phyloP scores from a whole-genome alignment of 2,329 filamentous ascomycete genomes.

The Talaromyces verruculosus region DNA sequence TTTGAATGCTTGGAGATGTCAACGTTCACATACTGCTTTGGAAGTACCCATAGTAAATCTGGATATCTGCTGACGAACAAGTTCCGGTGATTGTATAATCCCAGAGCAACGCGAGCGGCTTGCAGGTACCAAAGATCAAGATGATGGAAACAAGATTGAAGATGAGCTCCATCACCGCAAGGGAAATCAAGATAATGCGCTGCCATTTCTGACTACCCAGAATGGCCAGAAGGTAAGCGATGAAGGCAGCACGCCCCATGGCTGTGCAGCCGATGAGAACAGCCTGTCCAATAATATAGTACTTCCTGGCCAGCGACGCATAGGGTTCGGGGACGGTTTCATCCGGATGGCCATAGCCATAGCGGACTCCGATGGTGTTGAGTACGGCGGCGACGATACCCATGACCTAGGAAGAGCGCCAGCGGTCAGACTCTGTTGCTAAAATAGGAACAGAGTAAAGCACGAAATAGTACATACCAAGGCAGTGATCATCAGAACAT shows the following conservation, averaged over 20 bases:
- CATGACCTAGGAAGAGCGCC: neutral
- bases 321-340: slow-evolving; percentile 7
- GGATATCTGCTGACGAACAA: neutral
- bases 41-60: neutral
- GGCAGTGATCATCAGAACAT: slow-evolving; percentile 15
- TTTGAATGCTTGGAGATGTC: neutral
- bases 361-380: neutral
- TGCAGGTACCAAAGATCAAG: slow-evolving; percentile 5
- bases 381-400: neutral
- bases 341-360: slow-evolving; percentile 3
- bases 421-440: slow-evolving; percentile 4
- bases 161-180: slow-evolving; percentile 26
- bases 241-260: slow-evolving; percentile 28
- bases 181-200: slow-evolving; percentile 23
- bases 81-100: neutral
- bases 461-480: slow-evolving; percentile 12
- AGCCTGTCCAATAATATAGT: slow-evolving; percentile 27
- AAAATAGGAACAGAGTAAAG: slow-evolving; percentile 17
- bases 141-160: slow-evolving; percentile 24
- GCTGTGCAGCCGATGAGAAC: slow-evolving; percentile 26
- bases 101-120: neutral
- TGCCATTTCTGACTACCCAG: slow-evolving; percentile 25
- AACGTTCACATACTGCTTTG: slow-evolving; percentile 5
- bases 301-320: slow-evolving; percentile 24
- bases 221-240: slow-evolving; percentile 27